A percentile compares a stretch with the other conserved stretches of the same genome.
These are phyloP conservation scores for Phaffomyces thermotolerans DNA, from an alignment of 805 yeast species.

Conservation along the genomic window DNA sequence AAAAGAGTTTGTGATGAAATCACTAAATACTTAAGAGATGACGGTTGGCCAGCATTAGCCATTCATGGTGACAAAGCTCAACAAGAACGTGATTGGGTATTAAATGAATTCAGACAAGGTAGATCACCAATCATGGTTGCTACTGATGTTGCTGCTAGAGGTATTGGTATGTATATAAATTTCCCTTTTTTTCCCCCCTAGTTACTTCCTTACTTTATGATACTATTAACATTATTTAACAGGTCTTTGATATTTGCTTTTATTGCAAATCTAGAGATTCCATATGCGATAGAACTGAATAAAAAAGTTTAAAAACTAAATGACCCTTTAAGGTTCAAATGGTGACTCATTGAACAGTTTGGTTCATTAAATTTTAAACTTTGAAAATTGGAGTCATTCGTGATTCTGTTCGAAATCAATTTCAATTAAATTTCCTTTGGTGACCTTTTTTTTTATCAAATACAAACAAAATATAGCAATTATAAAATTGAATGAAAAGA, in stretches of 20 bases:
- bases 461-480: neutral
- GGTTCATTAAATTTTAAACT: neutral
- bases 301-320: neutral
- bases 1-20: constrained; percentile 97
- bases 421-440: neutral
- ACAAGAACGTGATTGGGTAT: constrained; percentile 98
- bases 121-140: constrained; percentile 97
- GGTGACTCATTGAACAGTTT: constrained; percentile 4
- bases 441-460: neutral
- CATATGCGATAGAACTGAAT: neutral
- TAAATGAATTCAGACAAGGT: constrained; percentile 86
- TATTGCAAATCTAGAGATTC: neutral
- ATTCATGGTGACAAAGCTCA: constrained; percentile 98
- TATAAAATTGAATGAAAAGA: neutral
- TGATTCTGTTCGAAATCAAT: neutral
- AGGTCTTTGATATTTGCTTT: constrained; percentile 18
- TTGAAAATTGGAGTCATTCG: constrained; percentile 4
- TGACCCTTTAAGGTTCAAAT: neutral
- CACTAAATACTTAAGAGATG: constrained; percentile 84
- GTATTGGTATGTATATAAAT: constrained; percentile 92
- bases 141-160: constrained; percentile 99
- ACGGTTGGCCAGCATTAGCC: constrained; percentile 98
- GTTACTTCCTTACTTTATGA: constrained; percentile 2
- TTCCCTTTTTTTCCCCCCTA: constrained; percentile 2
- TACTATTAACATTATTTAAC: constrained; percentile 13